Percentiles rank a stretch among this genome's conserved stretches.
Evolutionary conservation across 768 basidiomycete genomes (phyloP).

Genomic region (Panaeolus papilionaceus): DNA sequence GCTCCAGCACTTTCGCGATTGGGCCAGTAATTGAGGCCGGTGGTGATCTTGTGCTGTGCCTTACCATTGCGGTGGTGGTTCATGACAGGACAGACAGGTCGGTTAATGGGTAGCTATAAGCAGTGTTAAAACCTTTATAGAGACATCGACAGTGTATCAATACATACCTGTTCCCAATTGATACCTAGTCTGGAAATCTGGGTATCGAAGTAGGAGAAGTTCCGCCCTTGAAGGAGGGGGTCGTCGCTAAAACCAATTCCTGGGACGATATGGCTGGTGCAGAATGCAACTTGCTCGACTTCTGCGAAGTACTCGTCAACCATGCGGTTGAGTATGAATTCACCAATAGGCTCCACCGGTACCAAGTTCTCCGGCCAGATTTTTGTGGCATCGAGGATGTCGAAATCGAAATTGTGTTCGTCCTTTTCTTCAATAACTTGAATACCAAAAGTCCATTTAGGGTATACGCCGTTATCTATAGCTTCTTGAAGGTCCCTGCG

Average conservation of each 20-base stretch:
- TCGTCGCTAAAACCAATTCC: conserved; percentile 79
- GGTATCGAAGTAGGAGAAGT: conserved; percentile 89
- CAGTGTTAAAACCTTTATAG: neutral
- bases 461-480: conserved; percentile 70
- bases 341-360: conserved; percentile 79
- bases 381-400: conserved; percentile 88
- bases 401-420: conserved; percentile 87
- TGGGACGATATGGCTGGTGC: conserved; percentile 73
- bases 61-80: conserved; percentile 72
- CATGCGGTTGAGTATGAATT: conserved; percentile 65
- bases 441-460: conserved; percentile 83
- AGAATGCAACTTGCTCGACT: conserved; percentile 90
- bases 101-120: conserved; percentile 78
- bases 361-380: conserved; percentile 85
- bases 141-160: neutral
- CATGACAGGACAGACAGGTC: conserved; percentile 77
- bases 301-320: conserved; percentile 86
- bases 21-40: conserved; percentile 83
- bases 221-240: conserved; percentile 82
- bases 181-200: conserved; percentile 81
- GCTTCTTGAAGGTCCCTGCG: conserved; percentile 88
- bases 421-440: conserved; percentile 72
- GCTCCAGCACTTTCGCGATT: conserved; percentile 64
- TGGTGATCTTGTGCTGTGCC: conserved; percentile 61
- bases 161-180: conserved; percentile 72